Evolutionary conservation across 23 red algal genomes (phyloP).

Genomic region (Gracilaria gracilis): DNA sequence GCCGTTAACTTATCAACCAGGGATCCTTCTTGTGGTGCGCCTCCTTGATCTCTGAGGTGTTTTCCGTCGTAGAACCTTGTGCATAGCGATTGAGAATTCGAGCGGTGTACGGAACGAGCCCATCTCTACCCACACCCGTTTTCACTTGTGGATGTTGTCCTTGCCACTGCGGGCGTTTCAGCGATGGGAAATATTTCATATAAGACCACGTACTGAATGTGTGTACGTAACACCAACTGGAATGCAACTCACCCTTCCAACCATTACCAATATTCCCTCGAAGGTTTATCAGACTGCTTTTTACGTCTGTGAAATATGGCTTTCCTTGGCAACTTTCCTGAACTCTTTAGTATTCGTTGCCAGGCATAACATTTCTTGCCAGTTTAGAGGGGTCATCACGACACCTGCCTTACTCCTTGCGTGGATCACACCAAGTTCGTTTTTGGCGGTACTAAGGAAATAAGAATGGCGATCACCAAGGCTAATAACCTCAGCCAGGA

Average conservation of each 20-base stretch:
- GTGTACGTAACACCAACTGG: too few species aligned
- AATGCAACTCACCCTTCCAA: too few species aligned
- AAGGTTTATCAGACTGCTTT: neutral
- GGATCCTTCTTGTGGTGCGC: neutral
- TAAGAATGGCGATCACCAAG: conserved; percentile 64
- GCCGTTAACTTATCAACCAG: neutral
- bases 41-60: too few species aligned
- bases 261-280: too few species aligned
- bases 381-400: conserved; percentile 60
- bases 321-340: conserved; percentile 68
- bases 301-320: neutral
- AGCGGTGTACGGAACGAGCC: too few species aligned
- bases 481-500: conserved; percentile 59
- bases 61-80: too few species aligned
- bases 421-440: conserved; percentile 69
- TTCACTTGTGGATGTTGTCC: too few species aligned
- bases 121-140: too few species aligned
- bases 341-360: conserved; percentile 50
- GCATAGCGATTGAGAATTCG: too few species aligned
- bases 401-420: conserved; percentile 61
- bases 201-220: too few species aligned
- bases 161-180: too few species aligned
- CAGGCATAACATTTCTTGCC: conserved; percentile 69
- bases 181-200: too few species aligned
- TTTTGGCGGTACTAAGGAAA: conserved; percentile 66